These are phyloP conservation scores for Suillus variegatus DNA, from an alignment of 768 basidiomycete genomes.

Conservation along the genomic window DNA sequence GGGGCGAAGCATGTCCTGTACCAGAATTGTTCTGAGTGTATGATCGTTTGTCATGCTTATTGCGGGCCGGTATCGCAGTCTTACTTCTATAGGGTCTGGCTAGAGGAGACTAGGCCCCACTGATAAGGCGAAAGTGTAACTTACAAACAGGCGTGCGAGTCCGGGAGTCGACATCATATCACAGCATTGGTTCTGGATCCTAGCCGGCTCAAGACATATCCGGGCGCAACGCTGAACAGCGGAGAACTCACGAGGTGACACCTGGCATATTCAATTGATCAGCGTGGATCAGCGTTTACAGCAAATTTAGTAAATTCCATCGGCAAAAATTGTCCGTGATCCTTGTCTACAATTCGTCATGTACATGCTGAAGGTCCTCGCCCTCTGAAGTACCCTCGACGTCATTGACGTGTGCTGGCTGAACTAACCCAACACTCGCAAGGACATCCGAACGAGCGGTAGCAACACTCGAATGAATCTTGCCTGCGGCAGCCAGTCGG, in stretches of 20 bases:
- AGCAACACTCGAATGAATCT: constrained; percentile 66
- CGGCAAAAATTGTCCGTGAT: neutral
- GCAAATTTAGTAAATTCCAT: neutral
- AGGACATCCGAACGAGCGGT: constrained; percentile 71
- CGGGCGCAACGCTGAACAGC: neutral
- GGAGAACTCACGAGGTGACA: neutral
- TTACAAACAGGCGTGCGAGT: neutral
- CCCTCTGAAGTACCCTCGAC: neutral
- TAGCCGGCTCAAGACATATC: neutral
- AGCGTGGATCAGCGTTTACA: neutral
- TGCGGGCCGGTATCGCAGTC: neutral
- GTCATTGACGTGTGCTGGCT: neutral
- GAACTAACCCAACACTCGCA: constrained; percentile 33
- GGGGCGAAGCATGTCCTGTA: neutral
- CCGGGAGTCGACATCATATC: neutral
- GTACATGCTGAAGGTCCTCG: neutral
- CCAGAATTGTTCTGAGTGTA: neutral
- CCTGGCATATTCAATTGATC: neutral
- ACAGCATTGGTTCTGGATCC: neutral
- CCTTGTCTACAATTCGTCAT: constrained; percentile 2
- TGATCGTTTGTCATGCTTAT: neutral
- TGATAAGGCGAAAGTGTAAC: neutral
- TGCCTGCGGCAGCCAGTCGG: constrained; percentile 67
- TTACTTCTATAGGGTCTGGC: neutral
- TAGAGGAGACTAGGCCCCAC: neutral